Conservation (phyloP, 805 yeast species). For the Cyberlindnera subsufficiens region DNA sequence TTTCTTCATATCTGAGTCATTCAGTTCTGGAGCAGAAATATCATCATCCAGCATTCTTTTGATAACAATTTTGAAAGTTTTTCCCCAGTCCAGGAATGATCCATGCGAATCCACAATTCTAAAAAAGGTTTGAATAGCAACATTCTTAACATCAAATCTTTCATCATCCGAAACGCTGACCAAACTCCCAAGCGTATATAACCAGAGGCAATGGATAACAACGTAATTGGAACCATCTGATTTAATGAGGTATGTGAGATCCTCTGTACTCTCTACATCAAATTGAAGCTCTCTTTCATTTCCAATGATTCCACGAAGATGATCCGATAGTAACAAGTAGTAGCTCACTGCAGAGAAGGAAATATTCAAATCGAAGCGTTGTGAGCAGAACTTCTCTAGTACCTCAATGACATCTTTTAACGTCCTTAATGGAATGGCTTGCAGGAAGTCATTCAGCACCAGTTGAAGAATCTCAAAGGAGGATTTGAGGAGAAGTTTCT, state of each 20-base stretch:
- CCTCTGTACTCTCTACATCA: slow-evolving; percentile 16
- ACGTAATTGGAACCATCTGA: slow-evolving; percentile 18
- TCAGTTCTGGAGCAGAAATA: slow-evolving; percentile 10
- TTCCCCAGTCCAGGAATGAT: slow-evolving; percentile 53
- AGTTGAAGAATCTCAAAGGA: slow-evolving; percentile 81
- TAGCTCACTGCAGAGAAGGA: slow-evolving; percentile 89
- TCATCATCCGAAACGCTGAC: slow-evolving; percentile 58
- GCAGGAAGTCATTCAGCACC: slow-evolving; percentile 79
- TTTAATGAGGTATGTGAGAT: slow-evolving; percentile 23
- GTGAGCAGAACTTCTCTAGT: slow-evolving; percentile 64
- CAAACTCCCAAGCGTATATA: slow-evolving; percentile 55
- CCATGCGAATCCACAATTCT: slow-evolving; percentile 75
- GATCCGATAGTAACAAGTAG: slow-evolving; percentile 89
- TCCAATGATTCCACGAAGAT: slow-evolving; percentile 31
- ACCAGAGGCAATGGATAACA: slow-evolving; percentile 46
- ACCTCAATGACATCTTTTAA: slow-evolving; percentile 65
- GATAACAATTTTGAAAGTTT: slow-evolving; percentile 61
- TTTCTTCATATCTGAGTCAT: slow-evolving; percentile 24
- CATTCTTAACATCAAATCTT: slow-evolving; percentile 80
- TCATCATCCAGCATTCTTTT: slow-evolving; percentile 37
- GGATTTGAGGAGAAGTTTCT: slow-evolving; percentile 42
- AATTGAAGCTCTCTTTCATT: slow-evolving; percentile 6
- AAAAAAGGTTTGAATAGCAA: slow-evolving; percentile 84
- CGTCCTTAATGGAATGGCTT: slow-evolving; percentile 61
- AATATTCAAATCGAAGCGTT: slow-evolving; percentile 70